A percentile compares a stretch with the other conserved stretches of the same genome.
Evolutionary conservation across 805 yeast genomes (phyloP).

Genomic region (Pichia californica): DNA sequence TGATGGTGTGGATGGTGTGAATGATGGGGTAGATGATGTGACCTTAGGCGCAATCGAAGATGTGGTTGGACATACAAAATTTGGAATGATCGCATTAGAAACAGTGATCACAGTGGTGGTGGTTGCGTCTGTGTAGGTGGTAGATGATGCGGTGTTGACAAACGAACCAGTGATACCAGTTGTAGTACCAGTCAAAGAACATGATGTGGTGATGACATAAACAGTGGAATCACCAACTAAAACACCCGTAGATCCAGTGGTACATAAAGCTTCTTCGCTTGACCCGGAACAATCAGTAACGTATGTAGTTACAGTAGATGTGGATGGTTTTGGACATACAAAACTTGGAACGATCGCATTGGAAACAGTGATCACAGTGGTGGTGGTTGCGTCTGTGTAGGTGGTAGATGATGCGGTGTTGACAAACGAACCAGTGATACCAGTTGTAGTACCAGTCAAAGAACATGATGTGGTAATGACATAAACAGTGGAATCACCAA

Average conservation of each 20-base stretch:
- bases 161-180: conserved; percentile 10
- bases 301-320: conserved; percentile 1
- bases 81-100: conserved; percentile 6
- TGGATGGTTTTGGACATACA: background rate
- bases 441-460: too few relatives aligned
- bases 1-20: too few relatives aligned
- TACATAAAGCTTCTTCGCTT: background rate
- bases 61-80: conserved; percentile 6
- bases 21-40: too few relatives aligned
- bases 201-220: conserved; percentile 3
- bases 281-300: conserved; percentile 1
- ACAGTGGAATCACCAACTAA: background rate
- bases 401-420: background rate
- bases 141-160: background rate
- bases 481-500: background rate
- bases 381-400: background rate
- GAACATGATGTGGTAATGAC: background rate
- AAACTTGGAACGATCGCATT: too few relatives aligned
- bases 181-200: background rate
- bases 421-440: too few relatives aligned
- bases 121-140: background rate
- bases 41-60: too few relatives aligned
- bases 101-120: conserved; percentile 4
- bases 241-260: background rate
- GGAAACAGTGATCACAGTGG: background rate